Evolutionary conservation across 331 rosid species (phyloP), one percentile per base, ranked within the genome.

Genomic region (Prunus yedoensis): DNA sequence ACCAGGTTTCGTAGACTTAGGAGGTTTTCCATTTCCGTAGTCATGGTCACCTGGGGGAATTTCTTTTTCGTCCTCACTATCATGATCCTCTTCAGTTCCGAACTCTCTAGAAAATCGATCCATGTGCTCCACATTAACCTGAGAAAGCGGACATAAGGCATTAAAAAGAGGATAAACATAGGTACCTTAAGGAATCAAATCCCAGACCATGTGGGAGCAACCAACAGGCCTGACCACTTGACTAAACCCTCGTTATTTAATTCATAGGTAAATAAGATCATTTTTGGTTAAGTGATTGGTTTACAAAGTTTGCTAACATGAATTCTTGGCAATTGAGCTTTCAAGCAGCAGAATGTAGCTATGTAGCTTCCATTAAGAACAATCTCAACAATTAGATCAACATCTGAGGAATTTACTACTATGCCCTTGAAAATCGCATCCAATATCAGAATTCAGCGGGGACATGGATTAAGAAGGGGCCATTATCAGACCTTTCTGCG

Each of bases 41-140:
- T 79, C 87, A 68, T 69, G 79, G 66, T 53, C 87, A 74, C 64
- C 77, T 72, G 82, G 82, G 4, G 56, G 61, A 45, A 59, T 71
- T 69, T 80, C 81, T 10, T 47, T 69, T 30, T 66, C 66, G 6
- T 78, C 86, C 63, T 50, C 84, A 14, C 77, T 41, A 7, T 79
- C 85, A 75, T 79, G 84, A 82, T 53, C 78, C 53, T 82, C 89
- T 82, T 86, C 89, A 76, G 82, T 85, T 81, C 93, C 96, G 61
- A 92, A 94, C 70, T 94, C 92, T 66, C 85, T 50, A 60, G 75
- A 77, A 78, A 94, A 89, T 53, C 97, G 96, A 77, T 89, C 92
- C 87, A 87, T 78, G 66, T 94, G 83, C 78, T 90, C 99, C 76
- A 90, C 91, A 76, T 83, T 89, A 69, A 65, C 89, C 98, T 90